Base-by-base conservation (phyloP, 2,329 filamentous ascomycete genomes). In the Pyricularia grisea region DNA sequence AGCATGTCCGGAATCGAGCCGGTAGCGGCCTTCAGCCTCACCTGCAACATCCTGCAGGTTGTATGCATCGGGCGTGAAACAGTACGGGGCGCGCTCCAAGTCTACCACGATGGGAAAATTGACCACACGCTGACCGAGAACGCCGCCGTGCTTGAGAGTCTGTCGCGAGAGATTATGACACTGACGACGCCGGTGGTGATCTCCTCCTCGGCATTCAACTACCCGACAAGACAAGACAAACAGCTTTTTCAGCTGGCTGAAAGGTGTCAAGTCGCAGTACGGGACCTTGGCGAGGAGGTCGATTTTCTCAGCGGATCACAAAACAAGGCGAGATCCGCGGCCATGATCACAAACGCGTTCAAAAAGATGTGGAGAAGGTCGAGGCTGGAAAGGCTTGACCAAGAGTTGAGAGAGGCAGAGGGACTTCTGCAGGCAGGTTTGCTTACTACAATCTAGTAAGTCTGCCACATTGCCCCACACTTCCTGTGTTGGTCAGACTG, bases 321-420 rank as follows among this genome's bases (percentile, higher is more conserved):
- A 3, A 27, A 30, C 4, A 67, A 17, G 66, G 4, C 33, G 12
- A 67, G 36, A 27, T 28, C 55, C 2, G 27, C 14, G 1, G 66
- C 31, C 20, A 55, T 17, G 5, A 20, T 67, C 2, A 25, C 17
- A 11, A 25, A 71, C 1, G 69, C 70, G 0, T 64, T 69, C 2
- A 74, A 74, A 65, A 71, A 68, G 1, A 69, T 42, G 3, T 74
- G 74, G 74, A 67, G 73, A 25, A 74, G 71, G 58, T 25, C 68
- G 4, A 68, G 73, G 0, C 68, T 75, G 11, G 67, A 72, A 1
- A 69, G 64, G 14, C 23, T 74, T 1, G 71, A 74, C 31, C 71
- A 69, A 14, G 69, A 67, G 12, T 64, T 74, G 1, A 68, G 67
- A 73, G 5, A 71, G 11, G 33, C 7, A 7, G 33, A 58, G 20